Percentiles rank a stretch among this genome's conserved stretches.
phyloP scores from a whole-genome alignment of 768 basidiomycete genomes.

The Suillus ampliporus region DNA sequence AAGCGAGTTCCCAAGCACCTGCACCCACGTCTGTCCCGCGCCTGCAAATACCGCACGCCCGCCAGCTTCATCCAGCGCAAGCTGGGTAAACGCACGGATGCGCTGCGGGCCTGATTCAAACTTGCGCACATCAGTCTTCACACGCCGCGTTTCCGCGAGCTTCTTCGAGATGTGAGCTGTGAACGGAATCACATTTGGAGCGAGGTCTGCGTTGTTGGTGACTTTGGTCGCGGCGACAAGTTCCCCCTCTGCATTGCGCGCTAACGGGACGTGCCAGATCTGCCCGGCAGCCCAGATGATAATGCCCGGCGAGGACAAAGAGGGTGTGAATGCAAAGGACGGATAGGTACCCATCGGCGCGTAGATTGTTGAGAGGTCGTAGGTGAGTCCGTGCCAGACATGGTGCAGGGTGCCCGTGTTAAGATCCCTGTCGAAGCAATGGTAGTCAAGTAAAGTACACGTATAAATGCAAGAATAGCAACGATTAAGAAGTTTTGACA shows the following conservation, averaged over 20 bases:
- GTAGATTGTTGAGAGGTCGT: conserved; percentile 65
- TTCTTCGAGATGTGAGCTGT: conserved; percentile 66
- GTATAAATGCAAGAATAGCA: background rate
- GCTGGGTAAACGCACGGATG: conserved; percentile 65
- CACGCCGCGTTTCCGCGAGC: conserved; percentile 62
- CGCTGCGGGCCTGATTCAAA: conserved; percentile 62
- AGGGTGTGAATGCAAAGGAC: conserved; percentile 70
- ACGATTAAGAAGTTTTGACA: background rate
- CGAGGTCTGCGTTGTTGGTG: background rate
- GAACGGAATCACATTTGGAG: conserved; percentile 60
- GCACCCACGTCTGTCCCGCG: conserved; percentile 62
- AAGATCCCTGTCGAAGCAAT: conserved; percentile 55
- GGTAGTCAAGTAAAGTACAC: conserved; percentile 1
- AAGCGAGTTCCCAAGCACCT: conserved; percentile 51
- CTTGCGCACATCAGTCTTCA: conserved; percentile 54
- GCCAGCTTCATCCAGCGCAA: conserved; percentile 61
- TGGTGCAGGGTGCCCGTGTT: conserved; percentile 67
- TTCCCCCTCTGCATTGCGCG: conserved; percentile 58
- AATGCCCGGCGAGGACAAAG: conserved; percentile 51
- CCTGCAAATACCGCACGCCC: conserved; percentile 65
- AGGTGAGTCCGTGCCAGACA: conserved; percentile 71
- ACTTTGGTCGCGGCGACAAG: conserved; percentile 38
- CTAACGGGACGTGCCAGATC: conserved; percentile 65
- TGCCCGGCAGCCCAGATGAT: conserved; percentile 80
- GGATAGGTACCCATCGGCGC: conserved; percentile 85